Evolutionary conservation across 1,139 yeast species (phyloP).

Genomic region (Kluyveromyces marxianus): DNA sequence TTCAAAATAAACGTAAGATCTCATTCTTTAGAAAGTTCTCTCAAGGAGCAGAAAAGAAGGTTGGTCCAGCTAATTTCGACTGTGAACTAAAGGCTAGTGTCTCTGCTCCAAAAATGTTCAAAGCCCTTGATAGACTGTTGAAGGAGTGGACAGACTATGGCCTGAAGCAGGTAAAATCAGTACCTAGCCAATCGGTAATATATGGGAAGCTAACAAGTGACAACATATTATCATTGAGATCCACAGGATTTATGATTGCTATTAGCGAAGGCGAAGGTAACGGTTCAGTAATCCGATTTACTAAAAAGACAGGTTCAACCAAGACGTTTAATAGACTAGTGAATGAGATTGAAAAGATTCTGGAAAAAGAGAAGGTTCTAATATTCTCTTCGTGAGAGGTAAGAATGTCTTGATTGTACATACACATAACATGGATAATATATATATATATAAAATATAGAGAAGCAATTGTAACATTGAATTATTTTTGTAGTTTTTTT

Average conservation of each 20-base stretch:
- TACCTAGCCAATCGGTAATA: conserved; percentile 39
- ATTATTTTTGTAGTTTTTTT: too few relatives aligned
- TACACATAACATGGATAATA: too few relatives aligned
- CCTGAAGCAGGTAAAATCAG: conserved; percentile 46
- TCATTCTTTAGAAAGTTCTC: conserved; percentile 58
- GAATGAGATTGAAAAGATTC: conserved; percentile 41
- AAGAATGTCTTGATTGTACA: too few relatives aligned
- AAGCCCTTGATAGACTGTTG: conserved; percentile 56
- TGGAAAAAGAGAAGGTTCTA: conserved; percentile 36
- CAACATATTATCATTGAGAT: conserved; percentile 55
- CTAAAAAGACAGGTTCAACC: conserved; percentile 59
- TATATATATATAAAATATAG: neutral
- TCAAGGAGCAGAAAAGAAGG: conserved; percentile 32
- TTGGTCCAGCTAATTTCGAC: conserved; percentile 24
- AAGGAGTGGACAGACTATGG: conserved; percentile 69
- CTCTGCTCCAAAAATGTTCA: conserved; percentile 44
- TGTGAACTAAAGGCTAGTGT: conserved; percentile 26
- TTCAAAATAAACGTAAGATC: conserved; percentile 16
- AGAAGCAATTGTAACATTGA: conserved; percentile 1
- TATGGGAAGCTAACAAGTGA: conserved; percentile 55
- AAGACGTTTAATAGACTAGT: conserved; percentile 53
- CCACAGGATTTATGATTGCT: conserved; percentile 56
- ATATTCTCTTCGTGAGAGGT: conserved; percentile 12
- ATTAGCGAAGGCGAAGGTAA: conserved; percentile 31
- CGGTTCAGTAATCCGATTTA: conserved; percentile 45